Evolutionary conservation across 2,329 filamentous ascomycete species (phyloP).

Genomic region (Hypoxylon sp.): DNA sequence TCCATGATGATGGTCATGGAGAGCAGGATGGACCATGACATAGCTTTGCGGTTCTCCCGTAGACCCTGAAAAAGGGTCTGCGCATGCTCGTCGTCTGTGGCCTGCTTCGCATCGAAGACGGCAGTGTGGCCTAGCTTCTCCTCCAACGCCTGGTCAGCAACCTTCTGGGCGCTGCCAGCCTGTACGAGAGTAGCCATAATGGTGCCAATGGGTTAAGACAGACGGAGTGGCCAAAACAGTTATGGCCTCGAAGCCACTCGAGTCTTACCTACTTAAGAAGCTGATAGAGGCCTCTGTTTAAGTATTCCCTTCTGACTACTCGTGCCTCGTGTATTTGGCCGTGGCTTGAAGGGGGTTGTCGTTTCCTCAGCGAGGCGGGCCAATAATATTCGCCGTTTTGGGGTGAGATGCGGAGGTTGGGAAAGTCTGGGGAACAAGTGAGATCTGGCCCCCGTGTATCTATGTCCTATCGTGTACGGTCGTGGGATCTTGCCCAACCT

Average conservation of each 20-base stretch:
- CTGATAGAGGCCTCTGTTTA: constrained; percentile 11
- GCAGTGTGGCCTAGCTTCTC: constrained; percentile 48
- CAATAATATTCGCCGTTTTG: constrained; percentile 11
- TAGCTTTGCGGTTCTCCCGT: constrained; percentile 47
- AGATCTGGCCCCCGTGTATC: constrained; percentile 12
- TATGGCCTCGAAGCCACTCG: neutral
- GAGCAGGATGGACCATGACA: constrained; percentile 49
- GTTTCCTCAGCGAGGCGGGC: constrained; percentile 2
- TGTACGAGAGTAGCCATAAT: constrained; percentile 41
- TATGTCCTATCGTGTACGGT: constrained; percentile 4
- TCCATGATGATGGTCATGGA: constrained; percentile 52
- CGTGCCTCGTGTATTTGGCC: neutral
- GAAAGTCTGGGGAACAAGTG: constrained; percentile 32
- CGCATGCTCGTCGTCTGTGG: constrained; percentile 50
- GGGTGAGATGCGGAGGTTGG: constrained; percentile 35
- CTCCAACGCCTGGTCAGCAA: constrained; percentile 47
- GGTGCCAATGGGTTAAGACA: neutral
- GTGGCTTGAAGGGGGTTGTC: neutral
- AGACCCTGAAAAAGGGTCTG: constrained; percentile 48
- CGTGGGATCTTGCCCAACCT: constrained; percentile 5
- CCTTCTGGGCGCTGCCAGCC: constrained; percentile 45
- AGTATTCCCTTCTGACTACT: neutral
- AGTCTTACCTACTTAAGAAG: neutral
- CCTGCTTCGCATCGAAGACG: constrained; percentile 47
- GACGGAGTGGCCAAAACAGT: neutral